A percentile compares a stretch with the other conserved stretches of the same genome.
phyloP scores from a whole-genome alignment of 2,329 filamentous ascomycete species.

The Fusarium globosum region DNA sequence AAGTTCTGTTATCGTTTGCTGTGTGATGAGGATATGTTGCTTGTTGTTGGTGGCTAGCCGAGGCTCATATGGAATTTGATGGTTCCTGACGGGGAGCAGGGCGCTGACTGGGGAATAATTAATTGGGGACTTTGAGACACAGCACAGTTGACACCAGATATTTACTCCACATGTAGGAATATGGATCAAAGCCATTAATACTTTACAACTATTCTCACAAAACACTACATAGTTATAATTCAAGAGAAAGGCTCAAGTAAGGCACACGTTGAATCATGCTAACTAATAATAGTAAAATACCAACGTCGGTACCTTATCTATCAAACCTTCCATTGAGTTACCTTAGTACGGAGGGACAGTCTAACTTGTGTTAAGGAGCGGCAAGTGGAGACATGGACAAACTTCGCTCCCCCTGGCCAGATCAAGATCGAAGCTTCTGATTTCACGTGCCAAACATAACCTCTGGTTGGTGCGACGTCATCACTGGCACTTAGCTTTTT shows the following conservation, averaged over 20 bases:
- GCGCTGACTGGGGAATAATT: neutral
- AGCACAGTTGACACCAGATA: neutral
- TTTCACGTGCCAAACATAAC: conserved; percentile 42
- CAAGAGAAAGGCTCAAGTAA: neutral
- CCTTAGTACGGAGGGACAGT: neutral
- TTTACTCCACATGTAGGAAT: neutral
- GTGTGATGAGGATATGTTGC: neutral
- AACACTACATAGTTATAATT: neutral
- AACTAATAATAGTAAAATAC: neutral
- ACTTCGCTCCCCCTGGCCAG: conserved; percentile 8
- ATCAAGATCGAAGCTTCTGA: conserved; percentile 37
- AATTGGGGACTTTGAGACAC: neutral
- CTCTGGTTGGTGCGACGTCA: conserved; percentile 29
- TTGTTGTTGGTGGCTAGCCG: conserved; percentile 4
- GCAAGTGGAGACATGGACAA: conserved; percentile 17
- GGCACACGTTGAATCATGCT: neutral
- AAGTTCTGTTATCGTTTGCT: neutral
- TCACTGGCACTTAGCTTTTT: conserved; percentile 13
- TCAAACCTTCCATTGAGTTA: neutral
- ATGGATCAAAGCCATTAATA: neutral
- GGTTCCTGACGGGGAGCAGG: neutral
- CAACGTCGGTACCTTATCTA: neutral
- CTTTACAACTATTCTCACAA: neutral
- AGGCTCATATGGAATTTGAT: conserved; percentile 16
- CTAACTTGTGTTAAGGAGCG: neutral